phyloP scores from a whole-genome alignment of 208 protist species.

The Acanthamoeba rhysodes region DNA sequence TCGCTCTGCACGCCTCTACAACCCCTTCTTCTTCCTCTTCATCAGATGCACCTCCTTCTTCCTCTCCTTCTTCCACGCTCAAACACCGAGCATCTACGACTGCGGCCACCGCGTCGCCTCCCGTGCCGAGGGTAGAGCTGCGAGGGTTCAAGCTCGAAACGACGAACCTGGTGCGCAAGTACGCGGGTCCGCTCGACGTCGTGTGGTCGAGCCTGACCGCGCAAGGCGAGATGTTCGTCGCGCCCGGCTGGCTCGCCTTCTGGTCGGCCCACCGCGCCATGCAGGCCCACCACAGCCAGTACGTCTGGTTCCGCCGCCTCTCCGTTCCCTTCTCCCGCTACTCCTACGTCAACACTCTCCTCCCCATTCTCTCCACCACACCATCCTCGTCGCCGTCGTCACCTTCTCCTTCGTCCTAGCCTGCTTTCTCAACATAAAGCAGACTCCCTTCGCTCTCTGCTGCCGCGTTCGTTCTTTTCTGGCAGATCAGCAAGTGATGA shows the following conservation, averaged over 20 bases:
- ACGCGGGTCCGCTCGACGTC: constrained; percentile 70
- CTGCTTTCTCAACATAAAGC: background rate
- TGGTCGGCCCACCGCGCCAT: constrained; percentile 87
- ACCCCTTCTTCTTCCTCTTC: background rate
- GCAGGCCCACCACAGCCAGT: constrained; percentile 94
- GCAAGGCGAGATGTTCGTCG: background rate
- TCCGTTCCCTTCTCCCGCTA: constrained; percentile 97
- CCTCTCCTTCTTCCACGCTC: background rate
- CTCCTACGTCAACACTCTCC: constrained; percentile 94
- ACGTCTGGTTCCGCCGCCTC: constrained; percentile 98
- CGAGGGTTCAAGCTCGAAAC: constrained; percentile 62
- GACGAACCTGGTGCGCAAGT: constrained; percentile 78
- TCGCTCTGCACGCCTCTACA: constrained; percentile 69
- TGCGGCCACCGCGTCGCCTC: background rate
- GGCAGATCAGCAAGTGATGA: background rate
- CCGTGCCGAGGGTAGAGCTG: background rate
- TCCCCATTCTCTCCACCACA: constrained; percentile 5
- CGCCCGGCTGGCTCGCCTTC: background rate
- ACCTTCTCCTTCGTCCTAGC: background rate
- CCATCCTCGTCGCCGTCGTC: background rate
- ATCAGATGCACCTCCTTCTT: background rate
- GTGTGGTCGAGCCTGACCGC: constrained; percentile 30
- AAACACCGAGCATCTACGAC: background rate
- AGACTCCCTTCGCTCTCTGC: background rate
- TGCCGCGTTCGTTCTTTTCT: background rate